A percentile compares a stretch with the other conserved stretches of the same genome.
Evolutionary conservation across 257 asterid genomes (phyloP).

Genomic region (Solanum gracilifrons): DNA sequence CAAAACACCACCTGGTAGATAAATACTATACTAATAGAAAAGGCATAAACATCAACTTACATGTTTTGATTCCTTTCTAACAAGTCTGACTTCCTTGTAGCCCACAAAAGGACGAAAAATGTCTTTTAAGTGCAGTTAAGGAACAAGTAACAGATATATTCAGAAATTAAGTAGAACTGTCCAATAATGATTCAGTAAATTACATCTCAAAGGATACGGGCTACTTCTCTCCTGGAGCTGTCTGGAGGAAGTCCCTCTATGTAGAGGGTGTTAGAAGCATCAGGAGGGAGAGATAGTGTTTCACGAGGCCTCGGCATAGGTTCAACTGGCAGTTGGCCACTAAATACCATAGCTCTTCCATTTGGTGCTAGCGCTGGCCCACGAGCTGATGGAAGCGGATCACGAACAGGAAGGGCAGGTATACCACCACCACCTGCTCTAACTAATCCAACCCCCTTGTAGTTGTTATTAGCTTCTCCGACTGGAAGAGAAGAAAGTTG

Average conservation of each 20-base stretch:
- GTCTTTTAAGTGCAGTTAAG: conserved; percentile 24
- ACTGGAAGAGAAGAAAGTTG: conserved; percentile 22
- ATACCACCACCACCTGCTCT: conserved; percentile 17
- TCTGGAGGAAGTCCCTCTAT: conserved; percentile 53
- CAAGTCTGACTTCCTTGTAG: conserved; percentile 51
- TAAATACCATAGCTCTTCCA: conserved; percentile 23
- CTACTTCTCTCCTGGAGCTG: conserved; percentile 41
- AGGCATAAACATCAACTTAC: conserved; percentile 12
- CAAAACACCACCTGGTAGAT: background rate
- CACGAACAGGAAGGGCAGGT: conserved; percentile 17
- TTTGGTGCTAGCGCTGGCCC: conserved; percentile 23
- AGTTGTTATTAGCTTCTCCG: conserved; percentile 25
- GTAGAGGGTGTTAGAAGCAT: conserved; percentile 48
- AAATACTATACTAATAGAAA: background rate
- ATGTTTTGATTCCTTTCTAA: conserved; percentile 40
- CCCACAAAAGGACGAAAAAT: conserved; percentile 55
- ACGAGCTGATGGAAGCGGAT: conserved; percentile 16
- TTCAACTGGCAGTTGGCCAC: conserved; percentile 21
- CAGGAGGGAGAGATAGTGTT: conserved; percentile 37
- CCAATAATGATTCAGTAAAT: background rate
- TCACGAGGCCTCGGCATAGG: conserved; percentile 28
- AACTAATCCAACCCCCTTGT: conserved; percentile 19
- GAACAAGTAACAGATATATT: background rate
- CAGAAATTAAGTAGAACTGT: background rate
- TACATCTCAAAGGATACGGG: conserved; percentile 38